Conservation (phyloP, 495 filamentous ascomycete genomes). For the Aspergillus ellipticus region DNA sequence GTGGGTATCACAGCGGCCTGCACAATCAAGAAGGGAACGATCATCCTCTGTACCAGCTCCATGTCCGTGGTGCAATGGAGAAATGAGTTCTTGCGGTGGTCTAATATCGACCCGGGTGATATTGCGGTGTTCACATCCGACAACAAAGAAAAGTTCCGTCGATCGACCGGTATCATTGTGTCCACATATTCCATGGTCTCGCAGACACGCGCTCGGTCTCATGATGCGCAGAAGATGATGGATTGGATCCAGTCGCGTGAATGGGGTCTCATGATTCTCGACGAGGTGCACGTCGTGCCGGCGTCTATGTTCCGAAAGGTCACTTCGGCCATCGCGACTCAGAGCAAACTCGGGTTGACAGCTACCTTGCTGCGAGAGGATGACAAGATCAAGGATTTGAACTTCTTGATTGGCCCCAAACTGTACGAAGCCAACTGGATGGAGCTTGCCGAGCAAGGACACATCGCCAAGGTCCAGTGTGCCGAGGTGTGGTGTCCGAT, state of each 20-base stretch:
- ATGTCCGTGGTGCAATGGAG: conserved; percentile 99
- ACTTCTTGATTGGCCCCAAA: conserved; percentile 96
- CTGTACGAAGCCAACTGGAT: conserved; percentile 99
- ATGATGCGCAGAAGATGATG: conserved; percentile 98
- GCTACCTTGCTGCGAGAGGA: conserved; percentile 94
- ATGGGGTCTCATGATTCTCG: conserved; percentile 97
- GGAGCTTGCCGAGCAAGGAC: conserved; percentile 93
- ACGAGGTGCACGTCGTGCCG: conserved; percentile 98
- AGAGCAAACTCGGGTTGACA: conserved; percentile 95
- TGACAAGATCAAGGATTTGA: conserved; percentile 96
- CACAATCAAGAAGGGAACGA: conserved; percentile 93
- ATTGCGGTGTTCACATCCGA: conserved; percentile 95
- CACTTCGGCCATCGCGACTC: conserved; percentile 83
- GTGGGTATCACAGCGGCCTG: conserved; percentile 97
- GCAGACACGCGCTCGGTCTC: conserved; percentile 75
- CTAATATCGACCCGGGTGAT: conserved; percentile 90
- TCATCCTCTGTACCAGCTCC: conserved; percentile 92
- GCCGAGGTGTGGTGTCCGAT: conserved; percentile 99
- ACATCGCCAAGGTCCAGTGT: conserved; percentile 96
- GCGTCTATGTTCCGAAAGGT: conserved; percentile 94
- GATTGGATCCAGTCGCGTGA: conserved; percentile 86
- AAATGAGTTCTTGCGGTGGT: conserved; percentile 95
- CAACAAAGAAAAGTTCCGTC: conserved; percentile 82
- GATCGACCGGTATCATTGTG: conserved; percentile 91
- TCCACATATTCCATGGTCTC: conserved; percentile 99